A percentile compares a stretch with the other conserved stretches of the same genome.
Evolutionary conservation across 139 green algal genomes (phyloP).

Genomic region (Volvox reticuliferus): DNA sequence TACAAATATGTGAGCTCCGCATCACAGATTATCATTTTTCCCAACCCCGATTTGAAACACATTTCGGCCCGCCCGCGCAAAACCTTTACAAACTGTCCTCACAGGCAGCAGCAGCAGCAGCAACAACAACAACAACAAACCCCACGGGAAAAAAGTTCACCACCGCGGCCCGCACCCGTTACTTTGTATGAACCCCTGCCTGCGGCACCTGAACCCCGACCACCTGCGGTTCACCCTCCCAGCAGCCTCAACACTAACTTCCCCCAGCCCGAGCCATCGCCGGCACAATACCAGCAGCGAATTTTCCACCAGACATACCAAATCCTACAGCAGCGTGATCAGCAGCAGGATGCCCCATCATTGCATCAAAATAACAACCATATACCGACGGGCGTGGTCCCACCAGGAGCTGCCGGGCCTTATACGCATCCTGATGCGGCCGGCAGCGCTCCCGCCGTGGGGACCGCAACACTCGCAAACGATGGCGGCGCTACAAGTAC

Average conservation of each 20-base stretch:
- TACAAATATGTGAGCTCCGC: no score
- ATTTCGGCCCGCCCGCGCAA: neutral
- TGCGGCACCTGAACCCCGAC: neutral
- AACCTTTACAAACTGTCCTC: neutral
- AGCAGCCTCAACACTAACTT: neutral
- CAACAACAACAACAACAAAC: neutral
- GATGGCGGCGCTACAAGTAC: neutral
- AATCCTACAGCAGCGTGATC: neutral
- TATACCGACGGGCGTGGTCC: no score
- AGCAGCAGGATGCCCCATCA: neutral
- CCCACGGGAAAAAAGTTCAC: neutral
- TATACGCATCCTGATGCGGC: no score
- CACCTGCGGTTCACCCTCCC: neutral
- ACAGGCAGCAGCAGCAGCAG: constrained; percentile 5
- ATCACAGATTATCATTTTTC: no score
- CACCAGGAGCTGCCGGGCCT: neutral
- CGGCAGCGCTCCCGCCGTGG: neutral
- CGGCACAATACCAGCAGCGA: constrained; percentile 23
- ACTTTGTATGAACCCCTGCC: neutral
- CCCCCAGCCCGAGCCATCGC: neutral
- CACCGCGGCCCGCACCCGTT: neutral
- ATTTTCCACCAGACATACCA: constrained; percentile 35
- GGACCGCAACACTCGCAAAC: neutral
- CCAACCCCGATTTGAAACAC: no score
- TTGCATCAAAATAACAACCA: no score